phyloP scores from a whole-genome alignment of 1,284 basidiomycete genomes.

The Neolentinus lepideus region DNA sequence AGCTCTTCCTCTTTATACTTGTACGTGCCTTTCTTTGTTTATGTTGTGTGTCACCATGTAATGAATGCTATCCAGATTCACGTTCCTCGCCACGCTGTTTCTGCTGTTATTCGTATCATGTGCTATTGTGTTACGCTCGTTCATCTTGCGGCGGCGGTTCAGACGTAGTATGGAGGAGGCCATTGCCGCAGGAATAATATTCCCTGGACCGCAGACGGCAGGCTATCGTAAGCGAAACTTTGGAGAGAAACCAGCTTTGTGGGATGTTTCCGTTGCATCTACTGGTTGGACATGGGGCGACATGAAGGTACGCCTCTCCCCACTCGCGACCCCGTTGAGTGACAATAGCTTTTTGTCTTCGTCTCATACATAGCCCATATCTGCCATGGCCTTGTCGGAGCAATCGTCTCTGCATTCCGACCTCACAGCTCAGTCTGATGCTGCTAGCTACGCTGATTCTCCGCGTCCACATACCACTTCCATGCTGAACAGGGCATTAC shows the following conservation, averaged over 20 bases:
- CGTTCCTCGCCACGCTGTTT: slow-evolving; percentile 63
- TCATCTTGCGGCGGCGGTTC: slow-evolving; percentile 52
- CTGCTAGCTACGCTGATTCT: background rate
- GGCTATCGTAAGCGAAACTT: slow-evolving; percentile 35
- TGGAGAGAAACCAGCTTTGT: slow-evolving; percentile 45
- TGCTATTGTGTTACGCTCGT: slow-evolving; percentile 56
- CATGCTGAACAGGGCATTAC: background rate
- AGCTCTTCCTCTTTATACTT: background rate
- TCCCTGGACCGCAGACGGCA: slow-evolving; percentile 17
- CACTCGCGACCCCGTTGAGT: background rate
- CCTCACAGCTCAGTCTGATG: background rate
- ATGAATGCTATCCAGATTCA: slow-evolving; percentile 37
- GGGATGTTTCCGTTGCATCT: slow-evolving; percentile 37
- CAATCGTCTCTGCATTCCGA: background rate
- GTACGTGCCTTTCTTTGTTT: background rate
- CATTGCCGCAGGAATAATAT: slow-evolving; percentile 31
- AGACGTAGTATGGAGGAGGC: slow-evolving; percentile 35
- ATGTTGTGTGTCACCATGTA: background rate
- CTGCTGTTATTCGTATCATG: slow-evolving; percentile 58
- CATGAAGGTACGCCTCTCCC: slow-evolving; percentile 34
- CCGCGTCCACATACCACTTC: background rate
- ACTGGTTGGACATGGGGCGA: slow-evolving; percentile 34
- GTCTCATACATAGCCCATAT: background rate
- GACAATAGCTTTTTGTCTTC: background rate
- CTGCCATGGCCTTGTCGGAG: background rate